A percentile compares a stretch with the other conserved stretches of the same genome.
These are phyloP conservation scores for Coniochaeta sp. DNA, from an alignment of 2,329 filamentous ascomycete genomes.

Conservation along the genomic window DNA sequence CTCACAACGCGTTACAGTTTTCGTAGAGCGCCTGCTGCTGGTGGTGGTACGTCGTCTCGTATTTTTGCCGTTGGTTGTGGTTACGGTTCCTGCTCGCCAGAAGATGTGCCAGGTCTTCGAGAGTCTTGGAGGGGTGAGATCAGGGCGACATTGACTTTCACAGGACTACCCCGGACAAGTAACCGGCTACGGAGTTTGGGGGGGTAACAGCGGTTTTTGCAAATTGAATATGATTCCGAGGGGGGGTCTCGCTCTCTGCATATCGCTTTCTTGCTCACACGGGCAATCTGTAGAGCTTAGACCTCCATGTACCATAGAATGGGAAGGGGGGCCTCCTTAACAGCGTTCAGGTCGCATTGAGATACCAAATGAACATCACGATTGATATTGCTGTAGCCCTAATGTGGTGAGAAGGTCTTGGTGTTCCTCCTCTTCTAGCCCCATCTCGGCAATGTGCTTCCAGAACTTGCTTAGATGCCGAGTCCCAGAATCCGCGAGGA, in stretches of 20 bases:
- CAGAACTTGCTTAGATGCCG: slow-evolving; percentile 81
- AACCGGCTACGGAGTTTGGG: neutral
- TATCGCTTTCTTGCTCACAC: neutral
- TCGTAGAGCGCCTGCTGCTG: slow-evolving; percentile 11
- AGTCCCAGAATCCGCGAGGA: slow-evolving; percentile 79
- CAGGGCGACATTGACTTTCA: neutral
- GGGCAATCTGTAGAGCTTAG: neutral
- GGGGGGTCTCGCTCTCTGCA: neutral
- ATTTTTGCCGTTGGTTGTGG: neutral
- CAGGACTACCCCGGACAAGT: neutral
- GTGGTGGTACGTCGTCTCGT: neutral
- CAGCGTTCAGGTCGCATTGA: neutral
- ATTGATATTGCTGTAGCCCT: slow-evolving; percentile 26
- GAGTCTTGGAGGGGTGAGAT: neutral
- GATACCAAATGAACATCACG: neutral
- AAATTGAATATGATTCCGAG: neutral
- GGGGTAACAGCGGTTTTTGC: neutral
- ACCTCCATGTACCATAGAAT: slow-evolving; percentile 1
- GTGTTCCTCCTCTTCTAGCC: slow-evolving; percentile 51
- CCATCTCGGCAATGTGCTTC: slow-evolving; percentile 63
- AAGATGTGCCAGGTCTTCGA: neutral
- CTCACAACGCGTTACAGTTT: slow-evolving; percentile 13
- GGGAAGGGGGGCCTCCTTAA: neutral
- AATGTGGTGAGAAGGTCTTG: slow-evolving; percentile 43
- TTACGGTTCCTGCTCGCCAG: neutral